Conservation (phyloP, 139 green algal genomes). For the Asterochloris erici region DNA sequence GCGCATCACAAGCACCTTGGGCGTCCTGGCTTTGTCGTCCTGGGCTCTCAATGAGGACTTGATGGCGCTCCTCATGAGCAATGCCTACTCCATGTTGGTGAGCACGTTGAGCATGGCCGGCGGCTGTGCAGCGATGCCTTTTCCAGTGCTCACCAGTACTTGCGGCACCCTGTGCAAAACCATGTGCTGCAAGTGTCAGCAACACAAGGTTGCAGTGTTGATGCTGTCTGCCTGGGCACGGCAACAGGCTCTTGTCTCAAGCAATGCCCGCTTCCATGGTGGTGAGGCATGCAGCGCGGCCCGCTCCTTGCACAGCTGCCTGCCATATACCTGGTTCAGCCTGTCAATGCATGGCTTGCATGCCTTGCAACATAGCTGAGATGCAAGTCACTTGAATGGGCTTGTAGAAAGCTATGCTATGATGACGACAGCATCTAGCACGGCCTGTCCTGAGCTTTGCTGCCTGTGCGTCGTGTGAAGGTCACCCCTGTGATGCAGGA, state of each 20-base stretch:
- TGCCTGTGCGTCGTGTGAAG: neutral
- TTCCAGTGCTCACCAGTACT: neutral
- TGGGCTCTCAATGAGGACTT: slow-evolving; percentile 80
- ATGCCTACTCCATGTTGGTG: slow-evolving; percentile 71
- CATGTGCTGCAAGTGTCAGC: neutral
- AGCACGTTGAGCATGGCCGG: neutral
- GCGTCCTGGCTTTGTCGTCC: slow-evolving; percentile 57
- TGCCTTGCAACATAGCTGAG: neutral
- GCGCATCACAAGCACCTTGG: slow-evolving; percentile 55
- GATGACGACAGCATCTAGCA: neutral
- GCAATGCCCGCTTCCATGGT: neutral
- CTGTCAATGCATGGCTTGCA: neutral
- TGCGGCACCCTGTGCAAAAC: neutral
- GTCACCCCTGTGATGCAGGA: neutral
- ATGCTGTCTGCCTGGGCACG: neutral
- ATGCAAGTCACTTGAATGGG: neutral
- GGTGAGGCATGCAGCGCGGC: neutral
- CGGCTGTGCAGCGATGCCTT: neutral
- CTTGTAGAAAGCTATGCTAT: neutral
- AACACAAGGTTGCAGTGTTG: neutral
- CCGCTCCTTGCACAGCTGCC: neutral
- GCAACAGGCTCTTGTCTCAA: neutral
- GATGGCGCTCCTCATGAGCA: slow-evolving; percentile 61
- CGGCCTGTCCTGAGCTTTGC: neutral
- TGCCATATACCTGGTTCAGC: neutral